These are phyloP conservation scores for Cytospora piceae DNA, from an alignment of 2,329 filamentous ascomycete species.

Conservation along the genomic window DNA sequence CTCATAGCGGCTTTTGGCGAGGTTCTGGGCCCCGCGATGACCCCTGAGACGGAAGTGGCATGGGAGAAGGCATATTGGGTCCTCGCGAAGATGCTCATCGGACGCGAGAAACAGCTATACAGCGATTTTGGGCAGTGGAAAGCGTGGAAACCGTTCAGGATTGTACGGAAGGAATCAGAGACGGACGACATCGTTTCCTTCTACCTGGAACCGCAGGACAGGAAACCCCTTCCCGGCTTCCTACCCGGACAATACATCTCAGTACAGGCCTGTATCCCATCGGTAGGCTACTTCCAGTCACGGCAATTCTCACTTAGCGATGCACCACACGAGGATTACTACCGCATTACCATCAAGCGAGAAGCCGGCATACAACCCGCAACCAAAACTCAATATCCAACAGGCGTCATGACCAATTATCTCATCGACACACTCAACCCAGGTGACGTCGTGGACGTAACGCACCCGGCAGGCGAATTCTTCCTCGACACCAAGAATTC, in stretches of 20 bases:
- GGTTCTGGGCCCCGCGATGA: slow-evolving; percentile 69
- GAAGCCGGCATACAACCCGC: slow-evolving; percentile 59
- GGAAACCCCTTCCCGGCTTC: slow-evolving; percentile 62
- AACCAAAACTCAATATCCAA: slow-evolving; percentile 3
- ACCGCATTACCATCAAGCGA: slow-evolving; percentile 73
- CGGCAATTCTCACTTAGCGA: slow-evolving; percentile 77
- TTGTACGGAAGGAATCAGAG: slow-evolving; percentile 67
- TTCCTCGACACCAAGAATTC: slow-evolving; percentile 52
- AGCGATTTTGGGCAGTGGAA: slow-evolving; percentile 64
- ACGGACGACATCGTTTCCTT: slow-evolving; percentile 72
- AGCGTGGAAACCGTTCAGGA: slow-evolving; percentile 68
- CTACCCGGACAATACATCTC: slow-evolving; percentile 75
- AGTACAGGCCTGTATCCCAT: slow-evolving; percentile 60
- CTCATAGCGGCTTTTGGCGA: slow-evolving; percentile 69
- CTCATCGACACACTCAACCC: slow-evolving; percentile 64
- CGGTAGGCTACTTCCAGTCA: slow-evolving; percentile 63
- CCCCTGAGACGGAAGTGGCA: slow-evolving; percentile 64
- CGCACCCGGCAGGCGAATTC: slow-evolving; percentile 69
- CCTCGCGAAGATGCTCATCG: slow-evolving; percentile 73
- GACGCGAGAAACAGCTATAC: slow-evolving; percentile 67
- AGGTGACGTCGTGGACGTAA: slow-evolving; percentile 66
- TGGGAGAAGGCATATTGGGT: slow-evolving; percentile 76
- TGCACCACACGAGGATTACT: slow-evolving; percentile 61
- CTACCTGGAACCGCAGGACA: slow-evolving; percentile 67
- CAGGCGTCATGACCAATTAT: slow-evolving; percentile 70